Evolutionary conservation across 192 early-diverging fungal species (phyloP), one percentile per base, ranked within the genome.

Genomic region (Coemansia sp.): DNA sequence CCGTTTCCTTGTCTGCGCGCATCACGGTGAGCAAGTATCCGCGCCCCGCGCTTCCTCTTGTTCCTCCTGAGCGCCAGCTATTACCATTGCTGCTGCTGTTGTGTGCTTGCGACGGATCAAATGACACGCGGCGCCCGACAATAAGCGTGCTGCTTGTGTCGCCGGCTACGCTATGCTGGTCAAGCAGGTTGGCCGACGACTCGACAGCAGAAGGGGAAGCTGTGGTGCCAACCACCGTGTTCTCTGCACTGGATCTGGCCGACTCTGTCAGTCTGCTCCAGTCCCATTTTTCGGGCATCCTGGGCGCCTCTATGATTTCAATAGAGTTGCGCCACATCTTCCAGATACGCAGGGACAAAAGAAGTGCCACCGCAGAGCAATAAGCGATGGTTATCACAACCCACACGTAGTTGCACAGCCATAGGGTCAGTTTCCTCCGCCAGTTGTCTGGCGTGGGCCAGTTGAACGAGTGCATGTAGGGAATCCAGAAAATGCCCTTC

Each of bases 281-380:
- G 70, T 76, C 74, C 79, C 79, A 81, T 19, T 76, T 81, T 19
- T 81, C 79, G 10, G 79, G 79, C 79, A 70, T 56, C 0, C 74
- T 49, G 0, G 73, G 79, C 11, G 53, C 69, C 16, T 66, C 45
- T 1, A 72, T 54, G 1, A 76, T 64, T 21, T 81, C 67, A 47
- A 72, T 66, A 13, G 79, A 76, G 61, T 65, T 64, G 6, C 65
- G 63, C 79, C 79, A 81, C 79, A 81, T 75, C 0, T 53, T n/a
- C 56, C 62, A 62, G n/a, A 81, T 72, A 12, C 72, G 56, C 56
- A 81, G 21, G 8, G 70, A 63, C 54, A 81, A 57, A 12, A 66
- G 19, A 0, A 40, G 0, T 9, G 79, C 59, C 8, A 81, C 61
- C 0, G 40, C 45, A 0, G 79, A 19, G 62, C 73, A 72, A 49